These are phyloP conservation scores for Aspergillus sp. DNA, from an alignment of 2,329 filamentous ascomycete genomes.

Conservation along the genomic window DNA sequence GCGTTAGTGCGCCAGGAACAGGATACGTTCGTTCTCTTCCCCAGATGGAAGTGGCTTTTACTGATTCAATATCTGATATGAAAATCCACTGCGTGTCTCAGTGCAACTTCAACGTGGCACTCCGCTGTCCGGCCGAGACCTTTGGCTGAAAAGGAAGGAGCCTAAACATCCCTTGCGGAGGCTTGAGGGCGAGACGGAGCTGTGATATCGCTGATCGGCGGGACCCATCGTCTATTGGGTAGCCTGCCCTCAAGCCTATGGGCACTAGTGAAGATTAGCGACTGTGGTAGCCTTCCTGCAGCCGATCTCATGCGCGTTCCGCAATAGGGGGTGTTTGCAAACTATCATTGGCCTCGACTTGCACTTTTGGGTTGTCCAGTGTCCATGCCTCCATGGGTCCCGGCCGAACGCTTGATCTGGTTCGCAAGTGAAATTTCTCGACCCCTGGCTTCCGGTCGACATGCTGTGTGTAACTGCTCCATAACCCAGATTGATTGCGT, in stretches of 20 bases:
- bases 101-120: background rate
- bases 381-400: background rate
- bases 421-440: background rate
- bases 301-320: slow-evolving; percentile 16
- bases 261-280: slow-evolving; percentile 17
- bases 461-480: background rate
- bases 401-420: background rate
- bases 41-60: background rate
- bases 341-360: background rate
- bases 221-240: slow-evolving; percentile 13
- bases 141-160: background rate
- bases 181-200: background rate
- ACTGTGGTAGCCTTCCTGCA: slow-evolving; percentile 4
- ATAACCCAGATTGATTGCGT: background rate
- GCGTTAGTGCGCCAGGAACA: background rate
- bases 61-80: background rate
- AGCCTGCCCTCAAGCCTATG: slow-evolving; percentile 9
- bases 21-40: background rate
- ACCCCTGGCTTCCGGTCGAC: background rate
- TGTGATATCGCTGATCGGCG: slow-evolving; percentile 14
- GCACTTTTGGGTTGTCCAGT: background rate
- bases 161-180: slow-evolving; percentile 4
- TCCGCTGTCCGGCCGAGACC: background rate
- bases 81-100: background rate
- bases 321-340: slow-evolving; percentile 1